These are phyloP conservation scores for Obba rivulosa DNA, from an alignment of 768 basidiomycete species.

Conservation along the genomic window DNA sequence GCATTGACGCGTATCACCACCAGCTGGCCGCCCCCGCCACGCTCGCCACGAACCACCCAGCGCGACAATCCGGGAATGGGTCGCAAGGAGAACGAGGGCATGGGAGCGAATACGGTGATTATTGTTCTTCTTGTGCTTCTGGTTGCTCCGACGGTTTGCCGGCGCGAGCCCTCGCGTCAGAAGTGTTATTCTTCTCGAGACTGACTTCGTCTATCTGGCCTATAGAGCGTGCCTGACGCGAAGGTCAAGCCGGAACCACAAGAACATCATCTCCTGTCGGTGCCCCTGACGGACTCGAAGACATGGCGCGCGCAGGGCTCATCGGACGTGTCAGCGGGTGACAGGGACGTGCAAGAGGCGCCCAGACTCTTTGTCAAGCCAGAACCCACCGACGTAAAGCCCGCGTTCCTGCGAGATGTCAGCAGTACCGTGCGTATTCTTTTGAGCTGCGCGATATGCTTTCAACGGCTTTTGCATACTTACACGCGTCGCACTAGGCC, in stretches of 20 bases:
- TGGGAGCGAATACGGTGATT: conserved; percentile 2
- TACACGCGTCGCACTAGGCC: background rate
- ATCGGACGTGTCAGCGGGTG: background rate
- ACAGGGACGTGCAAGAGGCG: conserved; percentile 3
- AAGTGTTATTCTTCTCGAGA: background rate
- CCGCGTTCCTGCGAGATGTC: background rate
- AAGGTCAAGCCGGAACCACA: conserved; percentile 28
- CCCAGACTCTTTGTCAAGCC: conserved; percentile 23
- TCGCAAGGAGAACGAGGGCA: conserved; percentile 12
- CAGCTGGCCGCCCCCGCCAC: no score
- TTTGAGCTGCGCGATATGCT: background rate
- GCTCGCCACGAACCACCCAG: background rate
- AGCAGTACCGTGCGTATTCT: background rate
- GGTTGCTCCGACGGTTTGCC: background rate
- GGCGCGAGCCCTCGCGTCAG: background rate
- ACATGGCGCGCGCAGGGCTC: no score
- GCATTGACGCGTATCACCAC: background rate
- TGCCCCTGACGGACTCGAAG: background rate
- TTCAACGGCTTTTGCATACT: no score
- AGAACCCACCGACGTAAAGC: conserved; percentile 25
- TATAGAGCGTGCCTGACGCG: background rate
- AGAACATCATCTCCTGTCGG: conserved; percentile 15
- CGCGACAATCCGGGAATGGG: conserved; percentile 13
- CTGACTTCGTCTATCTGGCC: background rate
- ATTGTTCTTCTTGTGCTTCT: background rate